Conservation (phyloP, 768 basidiomycete species). For the Kwoniella europaea region DNA sequence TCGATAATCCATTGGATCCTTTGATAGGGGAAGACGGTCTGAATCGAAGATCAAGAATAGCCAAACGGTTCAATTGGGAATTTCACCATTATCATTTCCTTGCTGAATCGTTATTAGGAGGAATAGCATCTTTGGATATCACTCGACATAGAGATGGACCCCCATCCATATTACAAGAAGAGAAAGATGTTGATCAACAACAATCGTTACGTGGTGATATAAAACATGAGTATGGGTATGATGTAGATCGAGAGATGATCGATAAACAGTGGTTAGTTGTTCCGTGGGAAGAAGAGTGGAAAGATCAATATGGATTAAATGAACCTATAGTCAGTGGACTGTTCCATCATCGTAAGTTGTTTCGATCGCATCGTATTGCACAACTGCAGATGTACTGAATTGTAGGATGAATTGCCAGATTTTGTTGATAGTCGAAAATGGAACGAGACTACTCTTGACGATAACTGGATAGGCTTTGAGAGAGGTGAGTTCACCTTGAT, state of each 20-base stretch:
- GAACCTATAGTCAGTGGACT: constrained; percentile 24
- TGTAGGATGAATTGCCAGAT: background rate
- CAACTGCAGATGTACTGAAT: background rate
- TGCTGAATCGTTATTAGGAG: constrained; percentile 15
- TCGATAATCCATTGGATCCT: no score
- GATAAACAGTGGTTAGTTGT: constrained; percentile 8
- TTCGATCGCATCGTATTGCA: no score
- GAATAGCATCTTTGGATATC: constrained; percentile 7
- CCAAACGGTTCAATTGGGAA: constrained; percentile 6
- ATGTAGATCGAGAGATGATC: background rate
- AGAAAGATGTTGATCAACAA: background rate
- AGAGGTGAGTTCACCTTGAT: constrained; percentile 17
- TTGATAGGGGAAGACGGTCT: no score
- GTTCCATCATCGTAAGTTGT: constrained; percentile 27
- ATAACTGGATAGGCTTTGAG: constrained; percentile 28
- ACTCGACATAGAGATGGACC: no score
- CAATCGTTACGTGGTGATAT: background rate
- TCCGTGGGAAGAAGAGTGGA: constrained; percentile 20
- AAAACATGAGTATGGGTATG: constrained; percentile 48
- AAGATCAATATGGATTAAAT: constrained; percentile 29
- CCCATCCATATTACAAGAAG: background rate
- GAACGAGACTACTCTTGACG: background rate
- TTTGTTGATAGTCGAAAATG: background rate
- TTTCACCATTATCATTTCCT: constrained; percentile 22
- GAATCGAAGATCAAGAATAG: no score